A percentile compares a stretch with the other conserved stretches of the same genome.
Conservation (phyloP, 495 filamentous ascomycete species). For the Tuber magnatum region DNA sequence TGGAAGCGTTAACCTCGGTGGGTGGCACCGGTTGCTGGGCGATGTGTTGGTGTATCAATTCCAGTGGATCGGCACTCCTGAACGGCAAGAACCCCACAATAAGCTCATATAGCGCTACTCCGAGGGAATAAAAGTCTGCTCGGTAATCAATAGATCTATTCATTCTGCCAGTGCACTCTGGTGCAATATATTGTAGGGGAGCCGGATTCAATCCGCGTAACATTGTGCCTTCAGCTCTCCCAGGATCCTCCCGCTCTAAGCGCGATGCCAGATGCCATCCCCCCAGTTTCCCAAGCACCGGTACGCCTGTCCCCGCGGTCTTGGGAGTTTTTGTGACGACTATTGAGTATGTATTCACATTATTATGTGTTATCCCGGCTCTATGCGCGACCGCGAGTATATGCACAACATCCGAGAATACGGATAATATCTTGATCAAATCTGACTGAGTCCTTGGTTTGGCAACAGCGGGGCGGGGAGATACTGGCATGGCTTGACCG, state of each 20-base stretch:
- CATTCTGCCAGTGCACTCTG: slow-evolving; percentile 41
- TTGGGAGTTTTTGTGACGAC: slow-evolving; percentile 26
- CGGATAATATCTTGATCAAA: slow-evolving; percentile 39
- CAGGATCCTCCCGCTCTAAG: slow-evolving; percentile 38
- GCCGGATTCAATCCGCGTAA: slow-evolving; percentile 39
- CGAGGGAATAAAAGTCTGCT: slow-evolving; percentile 40
- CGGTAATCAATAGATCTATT: slow-evolving; percentile 41
- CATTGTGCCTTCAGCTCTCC: slow-evolving; percentile 36
- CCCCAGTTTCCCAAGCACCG: slow-evolving; percentile 36
- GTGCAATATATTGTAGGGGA: slow-evolving; percentile 40
- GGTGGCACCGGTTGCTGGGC: slow-evolving; percentile 39
- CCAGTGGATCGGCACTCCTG: slow-evolving; percentile 36
- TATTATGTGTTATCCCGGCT: slow-evolving; percentile 39
- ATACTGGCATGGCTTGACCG: background rate
- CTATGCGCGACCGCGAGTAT: slow-evolving; percentile 37
- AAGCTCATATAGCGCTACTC: slow-evolving; percentile 39
- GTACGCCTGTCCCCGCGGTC: background rate
- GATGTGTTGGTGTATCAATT: slow-evolving; percentile 41
- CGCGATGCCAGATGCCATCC: slow-evolving; percentile 41
- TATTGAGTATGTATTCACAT: slow-evolving; percentile 38
- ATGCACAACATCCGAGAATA: slow-evolving; percentile 39
- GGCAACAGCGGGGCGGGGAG: slow-evolving; percentile 21
- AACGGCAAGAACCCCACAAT: slow-evolving; percentile 40
- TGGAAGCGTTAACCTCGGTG: slow-evolving; percentile 40
- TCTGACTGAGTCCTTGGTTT: slow-evolving; percentile 39